Evolutionary conservation across 768 basidiomycete species (phyloP), one percentile per base, ranked within the genome.

Genomic region (Leucosporidium creatinivorum): DNA sequence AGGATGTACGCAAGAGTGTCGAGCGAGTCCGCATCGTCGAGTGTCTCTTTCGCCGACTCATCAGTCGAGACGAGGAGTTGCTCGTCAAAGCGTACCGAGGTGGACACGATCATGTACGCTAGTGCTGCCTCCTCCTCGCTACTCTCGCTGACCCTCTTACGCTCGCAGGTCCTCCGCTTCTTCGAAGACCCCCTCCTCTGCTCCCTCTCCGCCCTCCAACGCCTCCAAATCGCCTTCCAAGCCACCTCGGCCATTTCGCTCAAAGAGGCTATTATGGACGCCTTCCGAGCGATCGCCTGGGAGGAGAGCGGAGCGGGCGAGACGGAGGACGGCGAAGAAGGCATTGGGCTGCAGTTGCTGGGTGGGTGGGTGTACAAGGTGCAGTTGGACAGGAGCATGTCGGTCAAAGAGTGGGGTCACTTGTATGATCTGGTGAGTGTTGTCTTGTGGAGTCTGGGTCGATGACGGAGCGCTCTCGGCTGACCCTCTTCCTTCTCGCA

Each of bases 201-300:
- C 39, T 63, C 71, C 4, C 61, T 69, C 4, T 58, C 62, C 6
- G 62, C 62, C 7, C 66, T 73, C 55, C 48, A 54, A 0, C 68
- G 68, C 10, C 62, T 73, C 21, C 65, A 63, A 26, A 58, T 50
- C 28, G 60, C 60, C 13, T 49, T 73, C 5, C 71, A 73, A 39
- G 49, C 61, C 33, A 73, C 71, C 3, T 54, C 59, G 9, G 65
- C 65, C 4, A 26, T 61, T 19, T 55, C 54, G 58, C 52, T 73
- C 50, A 66, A 67, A 36, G 71, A 66, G n/a, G 68, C 68, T 10
- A 68, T 73, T 44, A 69, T 65, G 68, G 71, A 73, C 49, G 71
- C 71, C 23, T 73, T 73, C 21, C 65, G 71, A 23, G 68, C 71
- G 57, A 69, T 73, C 62, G 61, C 62, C 28, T 73, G 71, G 71